These are phyloP conservation scores for Quercus robur DNA, from an alignment of 306 rosid species.

Conservation along the genomic window DNA sequence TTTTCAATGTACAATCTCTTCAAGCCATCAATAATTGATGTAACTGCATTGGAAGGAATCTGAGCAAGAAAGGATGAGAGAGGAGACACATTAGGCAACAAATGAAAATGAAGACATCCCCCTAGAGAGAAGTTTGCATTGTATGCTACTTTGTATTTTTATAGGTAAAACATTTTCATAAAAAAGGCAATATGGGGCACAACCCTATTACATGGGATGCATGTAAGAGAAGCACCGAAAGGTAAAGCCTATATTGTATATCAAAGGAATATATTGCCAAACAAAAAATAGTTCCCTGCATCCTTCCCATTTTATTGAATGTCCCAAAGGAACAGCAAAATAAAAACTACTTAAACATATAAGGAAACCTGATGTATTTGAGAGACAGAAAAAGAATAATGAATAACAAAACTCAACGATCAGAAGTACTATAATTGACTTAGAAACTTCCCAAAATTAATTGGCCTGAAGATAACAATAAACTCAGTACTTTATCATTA, in stretches of 20 bases:
- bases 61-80: conserved; percentile 20
- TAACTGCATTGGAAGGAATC: conserved; percentile 65
- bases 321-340: too few species aligned
- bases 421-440: not conserved
- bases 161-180: not conserved
- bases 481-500: not conserved
- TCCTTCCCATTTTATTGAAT: too few species aligned
- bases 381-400: not conserved
- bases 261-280: not conserved
- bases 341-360: too few species aligned
- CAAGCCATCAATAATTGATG: conserved; percentile 86
- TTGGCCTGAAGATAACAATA: not conserved
- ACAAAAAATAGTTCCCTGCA: not conserved
- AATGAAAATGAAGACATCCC: not conserved
- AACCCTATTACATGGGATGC: too few species aligned
- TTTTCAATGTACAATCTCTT: conserved; percentile 74
- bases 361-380: too few species aligned
- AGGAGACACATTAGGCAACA: conserved; percentile 6
- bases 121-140: not conserved
- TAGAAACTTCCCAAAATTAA: not conserved
- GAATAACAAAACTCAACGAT: not conserved
- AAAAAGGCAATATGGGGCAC: not conserved
- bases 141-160: not conserved
- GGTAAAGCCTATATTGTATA: not conserved
- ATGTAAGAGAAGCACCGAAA: not conserved